These are phyloP conservation scores for Beauveria caledonica DNA, from an alignment of 2,329 filamentous ascomycete species.

Conservation along the genomic window DNA sequence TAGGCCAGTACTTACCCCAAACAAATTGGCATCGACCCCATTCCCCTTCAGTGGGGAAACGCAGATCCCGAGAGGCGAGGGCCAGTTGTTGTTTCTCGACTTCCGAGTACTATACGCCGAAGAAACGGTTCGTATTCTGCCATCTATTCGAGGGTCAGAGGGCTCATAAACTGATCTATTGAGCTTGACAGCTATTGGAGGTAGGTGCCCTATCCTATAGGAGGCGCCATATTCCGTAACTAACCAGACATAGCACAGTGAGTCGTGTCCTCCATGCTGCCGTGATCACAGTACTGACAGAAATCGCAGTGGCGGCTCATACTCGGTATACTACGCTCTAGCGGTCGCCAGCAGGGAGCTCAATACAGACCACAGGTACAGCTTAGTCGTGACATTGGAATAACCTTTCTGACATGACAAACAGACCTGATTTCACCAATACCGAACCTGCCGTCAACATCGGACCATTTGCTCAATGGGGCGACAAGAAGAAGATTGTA, in stretches of 20 bases:
- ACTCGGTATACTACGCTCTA: slow-evolving; percentile 90
- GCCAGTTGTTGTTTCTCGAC: slow-evolving; percentile 78
- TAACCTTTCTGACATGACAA: background rate
- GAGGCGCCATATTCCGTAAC: background rate
- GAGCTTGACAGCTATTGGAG: slow-evolving; percentile 43
- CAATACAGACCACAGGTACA: slow-evolving; percentile 64
- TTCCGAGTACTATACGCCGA: slow-evolving; percentile 64
- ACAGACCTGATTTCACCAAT: slow-evolving; percentile 55
- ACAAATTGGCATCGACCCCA: slow-evolving; percentile 87
- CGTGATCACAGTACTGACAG: slow-evolving; percentile 6
- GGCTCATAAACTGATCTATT: slow-evolving; percentile 1
- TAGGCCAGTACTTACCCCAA: slow-evolving; percentile 69
- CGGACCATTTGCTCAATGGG: slow-evolving; percentile 85
- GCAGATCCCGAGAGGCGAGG: slow-evolving; percentile 67
- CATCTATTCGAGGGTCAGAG: background rate
- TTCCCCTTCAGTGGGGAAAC: slow-evolving; percentile 81
- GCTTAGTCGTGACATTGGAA: background rate
- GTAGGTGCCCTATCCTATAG: slow-evolving; percentile 28
- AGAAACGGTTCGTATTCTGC: slow-evolving; percentile 59
- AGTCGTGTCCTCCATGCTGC: slow-evolving; percentile 13
- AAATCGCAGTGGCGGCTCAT: slow-evolving; percentile 62
- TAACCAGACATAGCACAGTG: slow-evolving; percentile 27
- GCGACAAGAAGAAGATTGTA: slow-evolving; percentile 86
- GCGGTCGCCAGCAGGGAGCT: slow-evolving; percentile 89
- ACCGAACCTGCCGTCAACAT: slow-evolving; percentile 88